Percentiles rank a stretch among this genome's conserved stretches.
These are phyloP conservation scores for Xerocomellus intermedius DNA, from an alignment of 768 basidiomycete genomes.

Conservation along the genomic window DNA sequence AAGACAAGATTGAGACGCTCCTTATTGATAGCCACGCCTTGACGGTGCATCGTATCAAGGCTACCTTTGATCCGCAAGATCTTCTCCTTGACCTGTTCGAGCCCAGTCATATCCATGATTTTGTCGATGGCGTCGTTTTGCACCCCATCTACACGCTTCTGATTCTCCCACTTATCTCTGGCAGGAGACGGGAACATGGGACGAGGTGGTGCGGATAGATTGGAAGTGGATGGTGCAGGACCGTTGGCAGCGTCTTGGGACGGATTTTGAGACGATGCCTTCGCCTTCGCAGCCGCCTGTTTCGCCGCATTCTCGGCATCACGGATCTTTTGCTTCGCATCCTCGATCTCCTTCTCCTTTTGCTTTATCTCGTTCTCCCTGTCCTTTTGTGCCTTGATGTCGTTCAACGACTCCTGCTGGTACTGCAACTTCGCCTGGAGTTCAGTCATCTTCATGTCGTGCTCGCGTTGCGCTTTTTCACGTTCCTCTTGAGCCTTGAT, in stretches of 20 bases:
- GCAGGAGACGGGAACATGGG: conserved; percentile 35
- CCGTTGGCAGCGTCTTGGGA: neutral
- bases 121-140: conserved; percentile 55
- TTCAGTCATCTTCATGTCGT: conserved; percentile 42
- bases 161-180: conserved; percentile 52
- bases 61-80: conserved; percentile 59
- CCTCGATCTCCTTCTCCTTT: conserved; percentile 47
- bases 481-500: conserved; percentile 42
- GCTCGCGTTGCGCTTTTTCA: conserved; percentile 43
- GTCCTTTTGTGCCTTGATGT: conserved; percentile 41
- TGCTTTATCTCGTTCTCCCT: conserved; percentile 41
- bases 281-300: conserved; percentile 4
- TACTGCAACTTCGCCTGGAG: conserved; percentile 41
- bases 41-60: conserved; percentile 54
- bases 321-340: conserved; percentile 21
- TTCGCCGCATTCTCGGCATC: conserved; percentile 16
- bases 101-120: conserved; percentile 68
- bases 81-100: conserved; percentile 62
- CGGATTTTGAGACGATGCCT: neutral
- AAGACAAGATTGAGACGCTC: conserved; percentile 63
- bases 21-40: conserved; percentile 48
- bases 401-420: conserved; percentile 33
- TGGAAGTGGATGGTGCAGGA: conserved; percentile 3
- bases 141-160: conserved; percentile 54
- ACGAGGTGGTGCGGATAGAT: conserved; percentile 5